Conservation (phyloP, 1,139 yeast species). For the Saccharomyces hybrid region DNA sequence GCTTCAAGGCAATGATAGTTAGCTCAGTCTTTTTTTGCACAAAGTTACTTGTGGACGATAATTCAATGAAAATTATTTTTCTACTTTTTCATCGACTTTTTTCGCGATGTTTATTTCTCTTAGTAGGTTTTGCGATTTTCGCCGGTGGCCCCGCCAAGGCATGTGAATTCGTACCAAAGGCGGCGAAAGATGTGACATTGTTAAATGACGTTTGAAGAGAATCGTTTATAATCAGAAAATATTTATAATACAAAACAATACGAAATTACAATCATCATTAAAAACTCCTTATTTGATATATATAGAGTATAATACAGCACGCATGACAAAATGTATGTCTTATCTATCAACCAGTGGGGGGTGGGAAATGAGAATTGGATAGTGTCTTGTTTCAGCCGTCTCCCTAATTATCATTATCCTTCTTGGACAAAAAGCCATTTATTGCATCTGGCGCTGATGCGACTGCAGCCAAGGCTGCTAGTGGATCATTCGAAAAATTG, state of each 20-base stretch:
- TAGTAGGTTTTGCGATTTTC: not conserved
- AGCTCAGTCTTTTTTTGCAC: not conserved
- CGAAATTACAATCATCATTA: not conserved
- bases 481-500: conserved; percentile 30
- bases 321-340: too few relatives aligned
- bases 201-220: not conserved
- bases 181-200: not conserved
- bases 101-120: not conserved
- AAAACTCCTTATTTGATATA: not conserved
- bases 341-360: too few relatives aligned
- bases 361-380: not conserved
- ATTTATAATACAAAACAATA: not conserved
- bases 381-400: not conserved
- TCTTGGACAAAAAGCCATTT: conserved; percentile 10
- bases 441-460: conserved; percentile 30
- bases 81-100: not conserved
- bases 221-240: not conserved
- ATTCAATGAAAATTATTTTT: not conserved
- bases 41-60: not conserved
- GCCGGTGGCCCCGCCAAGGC: not conserved
- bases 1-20: not conserved
- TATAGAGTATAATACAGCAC: not conserved
- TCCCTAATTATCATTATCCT: not conserved
- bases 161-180: not conserved
- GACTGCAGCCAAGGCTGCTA: conserved; percentile 33